Conservation (phyloP, 768 basidiomycete species). For the Rhizopogon roseolus region DNA sequence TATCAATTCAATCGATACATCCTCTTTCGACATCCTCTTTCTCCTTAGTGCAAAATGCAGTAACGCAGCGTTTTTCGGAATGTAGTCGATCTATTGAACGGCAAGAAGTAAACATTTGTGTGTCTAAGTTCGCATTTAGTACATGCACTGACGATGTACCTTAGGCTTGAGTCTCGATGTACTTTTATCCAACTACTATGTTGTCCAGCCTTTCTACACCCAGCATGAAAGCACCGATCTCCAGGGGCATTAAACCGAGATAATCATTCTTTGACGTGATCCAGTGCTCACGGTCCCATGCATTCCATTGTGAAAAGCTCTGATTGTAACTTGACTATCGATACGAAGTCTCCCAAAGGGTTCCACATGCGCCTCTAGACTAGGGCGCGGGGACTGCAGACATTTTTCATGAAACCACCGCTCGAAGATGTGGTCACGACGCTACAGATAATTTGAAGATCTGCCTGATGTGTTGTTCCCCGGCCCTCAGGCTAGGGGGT, state of each 20-base stretch:
- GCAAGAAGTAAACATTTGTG: too few relatives aligned
- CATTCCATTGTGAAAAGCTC: constrained; percentile 20
- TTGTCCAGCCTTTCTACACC: constrained; percentile 1
- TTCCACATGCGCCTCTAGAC: constrained; percentile 14
- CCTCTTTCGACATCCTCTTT: constrained; percentile 12
- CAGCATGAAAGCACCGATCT: constrained; percentile 13
- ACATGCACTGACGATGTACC: too few relatives aligned
- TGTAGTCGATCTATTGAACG: background rate
- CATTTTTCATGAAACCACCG: constrained; percentile 9
- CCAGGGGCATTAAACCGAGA: constrained; percentile 17
- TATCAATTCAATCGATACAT: constrained; percentile 5
- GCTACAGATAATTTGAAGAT: too few relatives aligned
- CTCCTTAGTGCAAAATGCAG: constrained; percentile 14
- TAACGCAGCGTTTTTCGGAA: constrained; percentile 17
- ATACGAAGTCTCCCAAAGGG: constrained; percentile 18
- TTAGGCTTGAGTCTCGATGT: too few relatives aligned
- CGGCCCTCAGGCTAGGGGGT: too few relatives aligned
- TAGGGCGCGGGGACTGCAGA: constrained; percentile 15
- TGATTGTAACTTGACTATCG: constrained; percentile 14
- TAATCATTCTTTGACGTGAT: constrained; percentile 7
- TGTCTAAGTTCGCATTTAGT: too few relatives aligned
- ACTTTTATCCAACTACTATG: too few relatives aligned
- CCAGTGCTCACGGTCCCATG: constrained; percentile 9
- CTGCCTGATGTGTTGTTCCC: too few relatives aligned
- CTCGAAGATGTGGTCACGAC: background rate